Percentiles rank a stretch among this genome's conserved stretches.
Evolutionary conservation across 176 grass and related monocot genomes (phyloP).

Genomic region (Luzula sylvatica): DNA sequence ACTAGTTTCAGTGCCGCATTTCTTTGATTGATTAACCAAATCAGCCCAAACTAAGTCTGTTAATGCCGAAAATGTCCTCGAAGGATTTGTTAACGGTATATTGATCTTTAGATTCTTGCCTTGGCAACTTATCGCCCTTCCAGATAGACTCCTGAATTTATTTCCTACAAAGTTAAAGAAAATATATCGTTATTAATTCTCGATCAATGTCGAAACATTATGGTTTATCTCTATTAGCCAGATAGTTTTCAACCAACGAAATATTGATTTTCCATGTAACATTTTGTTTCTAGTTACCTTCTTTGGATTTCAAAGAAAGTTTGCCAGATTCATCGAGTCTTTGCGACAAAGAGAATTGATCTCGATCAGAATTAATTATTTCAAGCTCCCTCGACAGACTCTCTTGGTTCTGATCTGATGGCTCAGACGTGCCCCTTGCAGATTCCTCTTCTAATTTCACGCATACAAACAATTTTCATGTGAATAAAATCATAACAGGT

Average conservation of each 20-base stretch:
- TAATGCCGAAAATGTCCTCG: slow-evolving; percentile 62
- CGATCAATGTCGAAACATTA: too few species aligned
- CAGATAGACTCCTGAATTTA: slow-evolving; percentile 53
- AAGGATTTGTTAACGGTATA: slow-evolving; percentile 83
- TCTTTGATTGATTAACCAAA: slow-evolving; percentile 53
- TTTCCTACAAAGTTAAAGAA: neutral
- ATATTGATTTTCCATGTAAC: too few species aligned
- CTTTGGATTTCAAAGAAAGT: slow-evolving; percentile 22
- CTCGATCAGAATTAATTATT: slow-evolving; percentile 24
- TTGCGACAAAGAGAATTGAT: slow-evolving; percentile 32
- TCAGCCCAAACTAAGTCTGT: slow-evolving; percentile 62
- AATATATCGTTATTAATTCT: too few species aligned
- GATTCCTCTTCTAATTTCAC: slow-evolving; percentile 48
- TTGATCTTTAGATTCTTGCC: slow-evolving; percentile 79
- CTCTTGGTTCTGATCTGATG: slow-evolving; percentile 43
- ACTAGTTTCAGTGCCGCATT: slow-evolving; percentile 25
- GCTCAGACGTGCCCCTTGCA: slow-evolving; percentile 19
- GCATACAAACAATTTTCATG: neutral
- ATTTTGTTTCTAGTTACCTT: neutral
- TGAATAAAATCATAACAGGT: neutral
- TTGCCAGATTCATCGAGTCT: slow-evolving; percentile 29
- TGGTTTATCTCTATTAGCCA: too few species aligned
- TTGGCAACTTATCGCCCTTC: slow-evolving; percentile 56
- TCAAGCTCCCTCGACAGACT: slow-evolving; percentile 18
- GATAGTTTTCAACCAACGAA: too few species aligned